Base-by-base conservation (phyloP, 306 rosid species). In the Glycine soja region DNA sequence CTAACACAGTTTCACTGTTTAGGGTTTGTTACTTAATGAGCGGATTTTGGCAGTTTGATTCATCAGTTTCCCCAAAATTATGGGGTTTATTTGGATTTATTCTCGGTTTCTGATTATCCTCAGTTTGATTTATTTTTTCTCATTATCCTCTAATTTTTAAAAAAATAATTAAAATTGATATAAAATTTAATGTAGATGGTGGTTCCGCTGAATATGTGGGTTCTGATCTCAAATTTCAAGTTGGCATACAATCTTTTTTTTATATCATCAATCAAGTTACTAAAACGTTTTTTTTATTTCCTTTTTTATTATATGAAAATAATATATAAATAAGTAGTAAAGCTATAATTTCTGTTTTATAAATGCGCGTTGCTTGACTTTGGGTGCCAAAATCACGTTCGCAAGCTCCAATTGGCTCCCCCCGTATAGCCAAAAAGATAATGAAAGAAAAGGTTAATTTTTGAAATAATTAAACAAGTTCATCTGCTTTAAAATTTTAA, bases 201-300 rank as follows among this genome's bases (percentile, higher is more conserved):
- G 88, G 99, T 95, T 71, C 99, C 99, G 6, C 80, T 93, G 77
- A 95, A 95, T 79, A 95, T 97, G 87, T 95, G 99, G 99, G 99
- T 95, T 77, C 89, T 95, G 70, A 95, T 95, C 86, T 95, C 99
- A 53, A 91, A 93, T 83, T 95, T 95, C 84, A 95, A 95, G 93
- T 65, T 95, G 82, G 90, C 99, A 12, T 95, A 95, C 88, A 95
- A 90, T 81, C 97, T 95, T 7, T 18, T 57, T 18, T 16, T 24
- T 24, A 24, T 16, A 7, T 57, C 46, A 42, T 42, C 46, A 42
- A 42, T 42, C 30, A 24, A 24, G 24, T 24, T 24, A 24, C 30
- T 24, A 24, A 24, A 24, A 24, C 1, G 30, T 1, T 3, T 42
- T 42, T 1, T 19, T 84, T n/a, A n/a, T n/a, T n/a, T n/a, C n/a